Percentiles rank a stretch among this genome's conserved stretches.
These are phyloP conservation scores for Stagonosporopsis tanaceti DNA, from an alignment of 2,329 filamentous ascomycete species.

Conservation along the genomic window DNA sequence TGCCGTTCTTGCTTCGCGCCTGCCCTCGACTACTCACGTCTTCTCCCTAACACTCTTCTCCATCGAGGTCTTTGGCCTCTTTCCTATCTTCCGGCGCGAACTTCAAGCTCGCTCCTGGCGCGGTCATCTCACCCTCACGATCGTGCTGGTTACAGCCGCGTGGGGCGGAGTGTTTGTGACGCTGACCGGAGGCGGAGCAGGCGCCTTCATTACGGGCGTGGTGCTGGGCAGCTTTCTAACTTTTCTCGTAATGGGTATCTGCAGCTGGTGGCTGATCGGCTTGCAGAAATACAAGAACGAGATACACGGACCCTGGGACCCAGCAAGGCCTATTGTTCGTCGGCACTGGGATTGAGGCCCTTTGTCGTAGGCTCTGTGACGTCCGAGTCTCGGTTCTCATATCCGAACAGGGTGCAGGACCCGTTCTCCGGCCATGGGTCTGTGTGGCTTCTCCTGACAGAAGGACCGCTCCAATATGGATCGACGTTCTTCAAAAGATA, in stretches of 20 bases:
- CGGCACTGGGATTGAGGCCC: conserved; percentile 62
- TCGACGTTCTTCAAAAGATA: conserved; percentile 31
- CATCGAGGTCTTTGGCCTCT: conserved; percentile 96
- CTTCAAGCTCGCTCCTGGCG: conserved; percentile 81
- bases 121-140: conserved; percentile 80
- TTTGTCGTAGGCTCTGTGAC: conserved; percentile 25
- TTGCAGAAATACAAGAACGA: conserved; percentile 99
- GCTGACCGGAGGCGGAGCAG: conserved; percentile 62
- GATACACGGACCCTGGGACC: conserved; percentile 97
- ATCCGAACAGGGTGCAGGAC: conserved; percentile 38
- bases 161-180: conserved; percentile 77
- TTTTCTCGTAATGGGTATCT: conserved; percentile 84
- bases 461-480: conserved; percentile 24
- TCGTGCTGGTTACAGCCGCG: conserved; percentile 78
- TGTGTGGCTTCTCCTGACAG: conserved; percentile 22
- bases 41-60: conserved; percentile 95
- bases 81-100: conserved; percentile 95
- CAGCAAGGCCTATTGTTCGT: conserved; percentile 85
- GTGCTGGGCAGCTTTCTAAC: conserved; percentile 78
- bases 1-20: conserved; percentile 87
- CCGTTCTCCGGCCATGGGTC: conserved; percentile 45
- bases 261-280: conserved; percentile 97
- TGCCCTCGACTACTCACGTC: conserved; percentile 90
- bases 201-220: conserved; percentile 72
- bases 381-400: conserved; percentile 35